Evolutionary conservation across 345 rosid genomes (phyloP).

Genomic region (Cardiospermum halicacabum): DNA sequence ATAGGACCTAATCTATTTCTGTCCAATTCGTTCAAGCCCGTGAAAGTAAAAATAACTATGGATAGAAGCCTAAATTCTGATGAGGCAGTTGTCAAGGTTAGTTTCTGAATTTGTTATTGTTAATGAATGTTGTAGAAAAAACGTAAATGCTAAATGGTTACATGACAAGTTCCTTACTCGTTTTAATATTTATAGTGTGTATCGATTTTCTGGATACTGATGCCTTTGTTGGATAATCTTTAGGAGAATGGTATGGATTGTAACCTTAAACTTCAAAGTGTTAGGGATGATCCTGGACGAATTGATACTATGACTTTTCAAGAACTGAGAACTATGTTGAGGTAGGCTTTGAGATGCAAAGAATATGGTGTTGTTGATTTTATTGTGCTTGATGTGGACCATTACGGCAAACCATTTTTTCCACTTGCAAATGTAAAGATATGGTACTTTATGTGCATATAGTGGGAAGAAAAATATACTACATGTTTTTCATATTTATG

Average conservation of each 20-base stretch:
- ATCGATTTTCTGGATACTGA: not conserved
- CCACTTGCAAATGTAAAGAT: no score
- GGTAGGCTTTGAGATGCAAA: conserved; percentile 40
- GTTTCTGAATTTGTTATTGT: conserved; percentile 8
- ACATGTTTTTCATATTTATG: not conserved
- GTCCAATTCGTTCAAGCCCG: conserved; percentile 21
- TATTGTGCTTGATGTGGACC: not conserved
- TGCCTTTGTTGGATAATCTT: not conserved
- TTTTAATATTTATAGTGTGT: no score
- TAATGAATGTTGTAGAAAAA: no score
- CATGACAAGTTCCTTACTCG: no score
- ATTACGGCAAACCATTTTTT: no score
- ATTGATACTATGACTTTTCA: conserved; percentile 83
- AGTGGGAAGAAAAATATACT: not conserved
- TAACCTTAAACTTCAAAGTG: conserved; percentile 24
- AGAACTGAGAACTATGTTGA: conserved; percentile 55
- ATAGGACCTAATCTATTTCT: no score
- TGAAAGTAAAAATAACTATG: conserved; percentile 25
- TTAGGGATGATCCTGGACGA: conserved; percentile 37
- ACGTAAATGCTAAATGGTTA: no score
- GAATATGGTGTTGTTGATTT: no score
- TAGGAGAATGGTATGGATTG: no score
- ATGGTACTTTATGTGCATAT: not conserved
- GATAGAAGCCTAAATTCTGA: conserved; percentile 15
- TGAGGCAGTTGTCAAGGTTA: conserved; percentile 19